Evolutionary conservation across 1,284 basidiomycete species (phyloP), one percentile per base, ranked within the genome.

Genomic region (Tilletia walkeri): DNA sequence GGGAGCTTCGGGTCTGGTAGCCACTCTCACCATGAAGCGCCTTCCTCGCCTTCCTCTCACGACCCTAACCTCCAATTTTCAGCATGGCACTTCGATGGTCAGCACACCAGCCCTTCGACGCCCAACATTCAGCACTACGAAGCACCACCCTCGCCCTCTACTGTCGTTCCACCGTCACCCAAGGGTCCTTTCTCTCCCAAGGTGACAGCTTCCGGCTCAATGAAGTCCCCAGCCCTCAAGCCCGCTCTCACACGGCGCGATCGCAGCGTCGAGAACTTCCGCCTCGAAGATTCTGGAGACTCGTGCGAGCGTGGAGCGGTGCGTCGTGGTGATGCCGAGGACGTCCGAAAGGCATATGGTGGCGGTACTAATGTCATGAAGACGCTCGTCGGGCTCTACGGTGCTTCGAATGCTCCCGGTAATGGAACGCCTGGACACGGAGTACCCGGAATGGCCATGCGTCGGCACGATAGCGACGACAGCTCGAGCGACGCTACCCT

Each of bases 41-140:
- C 38, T 24, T 14, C 9, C 16, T 65, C 45, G 63, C 38, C 38
- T 38, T 20, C 38, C 30, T 38, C 45, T 39, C 10, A 38, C 24
- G 63, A 47, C 63, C 63, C n/a, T 6, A 65, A 65, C 54, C 20
- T 24, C 24, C 54, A 56, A 34, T 56, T 56, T 30, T 56, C 54
- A 30, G 54, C 54, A 4, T 56, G 54, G 54, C 16, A 56, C 34
- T 56, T 56, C 14, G 54, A 56, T 30, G 54, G 45, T 20, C 65
- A n/a, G 65, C 54, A 56, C 24, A 56, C 54, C n/a, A 56, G 67
- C 20, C 16, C 49, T 18, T 69, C 59, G 20, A 65, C 48, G 54
- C 70, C 70, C 16, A 70, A 71, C 39, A 65, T 72, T 30, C 70
- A 72, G 41, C 54, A 50, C 39, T 72, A 63, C 67, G 70, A 71